Evolutionary conservation across 1,284 basidiomycete species (phyloP).

Genomic region (Pyrrhoderma noxium): DNA sequence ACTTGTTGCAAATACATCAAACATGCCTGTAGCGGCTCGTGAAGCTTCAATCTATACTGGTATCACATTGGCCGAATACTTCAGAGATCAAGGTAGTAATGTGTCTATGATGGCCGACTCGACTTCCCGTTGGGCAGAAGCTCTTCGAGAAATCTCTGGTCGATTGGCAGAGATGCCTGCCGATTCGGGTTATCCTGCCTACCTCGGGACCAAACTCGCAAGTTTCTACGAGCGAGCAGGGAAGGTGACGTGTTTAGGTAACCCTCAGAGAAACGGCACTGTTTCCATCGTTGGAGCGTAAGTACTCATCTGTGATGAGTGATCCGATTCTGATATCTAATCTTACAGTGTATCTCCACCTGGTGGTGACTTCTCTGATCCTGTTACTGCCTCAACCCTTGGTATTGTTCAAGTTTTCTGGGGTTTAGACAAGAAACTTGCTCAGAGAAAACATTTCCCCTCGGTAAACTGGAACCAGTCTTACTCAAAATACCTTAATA

Average conservation of each 20-base stretch:
- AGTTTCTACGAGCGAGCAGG: conserved; percentile 99
- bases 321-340: background rate
- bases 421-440: conserved; percentile 93
- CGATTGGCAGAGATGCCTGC: conserved; percentile 99
- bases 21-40: conserved; percentile 99
- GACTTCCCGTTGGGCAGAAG: conserved; percentile 99
- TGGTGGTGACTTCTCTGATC: conserved; percentile 99
- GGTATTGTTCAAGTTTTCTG: conserved; percentile 99
- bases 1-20: conserved; percentile 98
- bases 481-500: conserved; percentile 97
- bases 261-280: conserved; percentile 83
- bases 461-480: conserved; percentile 99
- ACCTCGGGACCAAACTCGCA: conserved; percentile 92
- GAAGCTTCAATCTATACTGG: conserved; percentile 99
- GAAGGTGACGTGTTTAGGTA: conserved; percentile 89
- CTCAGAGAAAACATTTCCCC: conserved; percentile 97
- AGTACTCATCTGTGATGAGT: conserved; percentile 32
- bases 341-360: conserved; percentile 83
- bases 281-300: conserved; percentile 98
- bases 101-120: conserved; percentile 99
- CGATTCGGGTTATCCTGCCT: conserved; percentile 98
- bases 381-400: conserved; percentile 94
- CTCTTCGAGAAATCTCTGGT: conserved; percentile 98
- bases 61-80: conserved; percentile 98
- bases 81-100: conserved; percentile 97